Evolutionary conservation across 2,329 filamentous ascomycete genomes (phyloP), one percentile per base, ranked within the genome.

Genomic region (Xylaria sp.): DNA sequence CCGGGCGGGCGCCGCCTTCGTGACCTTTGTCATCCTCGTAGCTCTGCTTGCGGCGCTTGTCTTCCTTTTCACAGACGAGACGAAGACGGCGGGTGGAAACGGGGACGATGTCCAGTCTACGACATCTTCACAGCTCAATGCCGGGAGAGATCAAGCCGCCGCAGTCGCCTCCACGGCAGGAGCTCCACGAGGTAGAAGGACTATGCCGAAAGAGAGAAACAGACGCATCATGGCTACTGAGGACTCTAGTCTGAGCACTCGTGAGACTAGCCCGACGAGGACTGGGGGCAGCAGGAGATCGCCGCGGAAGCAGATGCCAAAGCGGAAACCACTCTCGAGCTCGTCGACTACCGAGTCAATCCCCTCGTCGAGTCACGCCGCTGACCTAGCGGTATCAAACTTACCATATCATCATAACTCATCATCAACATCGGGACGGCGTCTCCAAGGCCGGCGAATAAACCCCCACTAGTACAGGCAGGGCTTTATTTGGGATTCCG

Each of bases 1-100:
- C 74, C 87, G 82, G 68, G 90, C 87, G 6, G 92, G 91, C 11
- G 92, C 91, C 42, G 86, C 86, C 11, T 85, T 93, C 66, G 70
- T 83, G 57, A 94, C 91, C 0, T 77, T 87, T 2, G 55, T 89
- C 5, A 77, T 90, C 2, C 75, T 92, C 1, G 73, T 84, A 5
- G 78, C 82, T 6, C 79, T 92, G 44, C 67, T 90, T 27, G 82
- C 82, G 1, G 87, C 87, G n/a, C 73, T 83, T 6, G 50, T 79
- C 5, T 86, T 83, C 78, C 78, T 87, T 69, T 64, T 86, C 20
- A 64, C 81, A 22, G 86, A 88, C 68, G 85, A 87, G 72, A 78
- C 74, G 5, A 73, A 72, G 65, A 69, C 72, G 9, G 13, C 27
- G 6, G 42, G 29, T 31, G 29, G 49, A 38, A 33, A 33, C 20